Evolutionary conservation across 345 rosid species (phyloP).

Genomic region (Brassica juncea): DNA sequence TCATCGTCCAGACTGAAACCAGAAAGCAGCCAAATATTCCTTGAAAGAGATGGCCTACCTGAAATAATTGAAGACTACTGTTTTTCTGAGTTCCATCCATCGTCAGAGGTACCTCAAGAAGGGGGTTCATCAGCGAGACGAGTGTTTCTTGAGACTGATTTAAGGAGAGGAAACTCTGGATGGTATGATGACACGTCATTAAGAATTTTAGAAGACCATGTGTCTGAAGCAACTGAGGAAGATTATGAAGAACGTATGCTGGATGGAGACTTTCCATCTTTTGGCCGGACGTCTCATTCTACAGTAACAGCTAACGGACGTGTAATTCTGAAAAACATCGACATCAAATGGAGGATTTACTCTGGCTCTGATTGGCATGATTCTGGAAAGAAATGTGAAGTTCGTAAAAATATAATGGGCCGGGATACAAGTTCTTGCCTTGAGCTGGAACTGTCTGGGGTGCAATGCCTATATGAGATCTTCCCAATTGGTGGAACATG

Average conservation of each 20-base stretch:
- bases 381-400: constrained; percentile 39
- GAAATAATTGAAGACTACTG: constrained; percentile 87
- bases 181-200: constrained; percentile 69
- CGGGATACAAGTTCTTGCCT: constrained; percentile 65
- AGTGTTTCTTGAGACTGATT: constrained; percentile 43
- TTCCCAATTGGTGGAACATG: constrained; percentile 65
- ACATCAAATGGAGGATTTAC: constrained; percentile 79
- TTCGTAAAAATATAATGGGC: constrained; percentile 34
- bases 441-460: constrained; percentile 68
- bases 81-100: constrained; percentile 56
- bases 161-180: constrained; percentile 60
- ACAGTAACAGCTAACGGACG: constrained; percentile 54
- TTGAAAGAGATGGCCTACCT: constrained; percentile 51
- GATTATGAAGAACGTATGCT: constrained; percentile 44
- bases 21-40: constrained; percentile 57
- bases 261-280: constrained; percentile 48
- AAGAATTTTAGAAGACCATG: constrained; percentile 75
- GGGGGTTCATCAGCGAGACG: constrained; percentile 45
- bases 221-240: constrained; percentile 59
- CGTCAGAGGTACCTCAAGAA: constrained; percentile 59
- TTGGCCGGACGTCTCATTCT: constrained; percentile 43
- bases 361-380: constrained; percentile 80
- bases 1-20: constrained; percentile 45
- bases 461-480: constrained; percentile 58
- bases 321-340: constrained; percentile 57